phyloP scores from a whole-genome alignment of 495 filamentous ascomycete genomes.

The Trichoderma orchidacearum region DNA sequence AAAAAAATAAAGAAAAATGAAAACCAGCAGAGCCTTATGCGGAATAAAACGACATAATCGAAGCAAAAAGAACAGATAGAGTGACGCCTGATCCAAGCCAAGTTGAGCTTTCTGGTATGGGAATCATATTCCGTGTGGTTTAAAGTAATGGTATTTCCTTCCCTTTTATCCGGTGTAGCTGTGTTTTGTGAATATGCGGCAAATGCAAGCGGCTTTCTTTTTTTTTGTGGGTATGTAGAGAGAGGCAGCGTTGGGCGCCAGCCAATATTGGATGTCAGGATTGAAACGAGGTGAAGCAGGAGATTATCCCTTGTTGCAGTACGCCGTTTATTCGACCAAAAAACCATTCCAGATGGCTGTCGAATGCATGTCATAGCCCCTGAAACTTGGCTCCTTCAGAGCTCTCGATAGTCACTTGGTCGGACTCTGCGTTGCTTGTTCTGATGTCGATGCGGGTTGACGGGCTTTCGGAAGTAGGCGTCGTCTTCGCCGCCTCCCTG shows the following conservation, averaged over 20 bases:
- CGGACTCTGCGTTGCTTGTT: conserved; percentile 61
- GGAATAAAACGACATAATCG: not conserved
- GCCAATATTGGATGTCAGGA: not conserved
- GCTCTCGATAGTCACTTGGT: conserved; percentile 78
- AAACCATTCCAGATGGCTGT: not conserved
- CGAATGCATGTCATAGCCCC: not conserved
- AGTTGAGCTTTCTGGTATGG: not conserved
- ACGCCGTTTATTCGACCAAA: not conserved
- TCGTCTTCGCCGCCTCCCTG: conserved; percentile 60
- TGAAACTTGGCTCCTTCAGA: conserved; percentile 28
- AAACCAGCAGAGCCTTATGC: not conserved
- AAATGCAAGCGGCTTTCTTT: no score
- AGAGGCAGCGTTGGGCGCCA: no score
- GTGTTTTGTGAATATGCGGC: not conserved
- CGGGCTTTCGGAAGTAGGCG: conserved; percentile 89
- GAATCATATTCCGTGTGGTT: not conserved
- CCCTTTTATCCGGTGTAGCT: not conserved
- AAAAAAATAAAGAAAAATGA: not conserved
- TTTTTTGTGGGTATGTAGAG: no score
- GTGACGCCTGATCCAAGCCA: not conserved
- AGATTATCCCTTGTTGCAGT: not conserved
- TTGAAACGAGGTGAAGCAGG: not conserved
- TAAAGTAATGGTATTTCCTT: not conserved
- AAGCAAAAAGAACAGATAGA: not conserved
- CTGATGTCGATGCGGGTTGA: conserved; percentile 87